phyloP scores from a whole-genome alignment of 495 filamentous ascomycete species.

The Barbatosphaeria neglecta region DNA sequence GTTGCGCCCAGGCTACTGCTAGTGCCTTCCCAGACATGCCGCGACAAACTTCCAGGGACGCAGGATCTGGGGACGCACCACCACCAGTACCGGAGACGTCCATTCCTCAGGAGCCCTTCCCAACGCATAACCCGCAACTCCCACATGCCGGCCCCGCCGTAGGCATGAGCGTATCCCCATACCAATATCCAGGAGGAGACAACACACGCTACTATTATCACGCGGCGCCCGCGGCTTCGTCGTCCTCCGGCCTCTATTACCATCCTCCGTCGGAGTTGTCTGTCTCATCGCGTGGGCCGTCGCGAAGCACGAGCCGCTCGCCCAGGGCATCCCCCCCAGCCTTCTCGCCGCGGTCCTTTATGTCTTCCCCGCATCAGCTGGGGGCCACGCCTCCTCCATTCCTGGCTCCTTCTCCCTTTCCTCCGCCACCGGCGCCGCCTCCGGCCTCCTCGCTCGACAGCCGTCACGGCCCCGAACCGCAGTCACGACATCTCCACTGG shows the following conservation, averaged over 20 bases:
- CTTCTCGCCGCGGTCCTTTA: neutral
- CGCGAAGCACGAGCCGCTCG: neutral
- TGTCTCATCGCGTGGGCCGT: neutral
- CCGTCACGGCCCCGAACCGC: neutral
- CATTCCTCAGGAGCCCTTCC: neutral
- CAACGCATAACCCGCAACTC: neutral
- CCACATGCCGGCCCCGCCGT: neutral
- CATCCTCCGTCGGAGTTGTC: neutral
- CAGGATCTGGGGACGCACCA: neutral
- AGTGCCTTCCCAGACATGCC: too few species aligned
- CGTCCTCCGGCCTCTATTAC: too few species aligned
- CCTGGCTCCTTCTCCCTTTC: neutral
- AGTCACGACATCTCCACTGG: neutral
- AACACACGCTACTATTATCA: neutral
- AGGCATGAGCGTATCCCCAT: neutral
- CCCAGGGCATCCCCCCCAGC: neutral
- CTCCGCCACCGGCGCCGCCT: neutral
- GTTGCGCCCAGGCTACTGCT: too few species aligned
- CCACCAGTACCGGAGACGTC: neutral
- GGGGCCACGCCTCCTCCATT: neutral
- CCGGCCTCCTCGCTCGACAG: neutral
- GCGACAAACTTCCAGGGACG: neutral
- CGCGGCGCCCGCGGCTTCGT: neutral
- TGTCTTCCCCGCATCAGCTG: neutral
- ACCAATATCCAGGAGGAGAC: neutral